phyloP scores from a whole-genome alignment of 345 rosid genomes.

The Lenwebbia sp. region DNA sequence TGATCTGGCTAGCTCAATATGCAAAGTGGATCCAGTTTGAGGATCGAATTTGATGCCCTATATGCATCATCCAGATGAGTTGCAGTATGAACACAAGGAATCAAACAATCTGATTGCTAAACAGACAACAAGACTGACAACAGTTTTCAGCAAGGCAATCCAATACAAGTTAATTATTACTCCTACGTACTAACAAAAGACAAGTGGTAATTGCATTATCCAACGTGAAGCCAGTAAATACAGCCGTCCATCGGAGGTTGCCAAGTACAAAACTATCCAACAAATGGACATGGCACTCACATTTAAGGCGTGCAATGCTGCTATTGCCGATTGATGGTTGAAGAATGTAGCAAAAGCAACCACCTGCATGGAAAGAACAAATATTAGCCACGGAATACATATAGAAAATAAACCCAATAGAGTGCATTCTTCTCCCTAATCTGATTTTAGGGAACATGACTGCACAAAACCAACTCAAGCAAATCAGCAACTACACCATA shows the following conservation, averaged over 20 bases:
- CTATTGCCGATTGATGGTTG: constrained; percentile 60
- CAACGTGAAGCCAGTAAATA: not conserved
- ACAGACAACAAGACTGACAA: not conserved
- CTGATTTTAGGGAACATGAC: not conserved
- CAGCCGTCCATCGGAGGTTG: not conserved
- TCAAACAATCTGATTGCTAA: not conserved
- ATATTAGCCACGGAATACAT: not conserved
- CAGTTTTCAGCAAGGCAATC: not conserved
- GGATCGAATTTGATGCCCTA: constrained; percentile 89
- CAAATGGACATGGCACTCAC: constrained; percentile 26
- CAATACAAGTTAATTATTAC: not conserved
- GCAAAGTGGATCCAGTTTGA: constrained; percentile 59
- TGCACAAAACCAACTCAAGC: not conserved
- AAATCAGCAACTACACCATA: not conserved
- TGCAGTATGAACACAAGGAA: not conserved
- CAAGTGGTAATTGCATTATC: not conserved
- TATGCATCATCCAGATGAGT: constrained; percentile 4
- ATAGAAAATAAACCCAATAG: not conserved
- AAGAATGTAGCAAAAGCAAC: constrained; percentile 86
- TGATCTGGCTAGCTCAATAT: constrained; percentile 80
- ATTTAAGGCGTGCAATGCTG: constrained; percentile 59
- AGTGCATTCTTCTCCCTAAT: not conserved
- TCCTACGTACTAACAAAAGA: not conserved
- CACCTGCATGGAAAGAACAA: constrained; percentile 34
- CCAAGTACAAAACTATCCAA: not conserved